phyloP scores from a whole-genome alignment of 306 rosid species.

The Trifolium subterraneum region DNA sequence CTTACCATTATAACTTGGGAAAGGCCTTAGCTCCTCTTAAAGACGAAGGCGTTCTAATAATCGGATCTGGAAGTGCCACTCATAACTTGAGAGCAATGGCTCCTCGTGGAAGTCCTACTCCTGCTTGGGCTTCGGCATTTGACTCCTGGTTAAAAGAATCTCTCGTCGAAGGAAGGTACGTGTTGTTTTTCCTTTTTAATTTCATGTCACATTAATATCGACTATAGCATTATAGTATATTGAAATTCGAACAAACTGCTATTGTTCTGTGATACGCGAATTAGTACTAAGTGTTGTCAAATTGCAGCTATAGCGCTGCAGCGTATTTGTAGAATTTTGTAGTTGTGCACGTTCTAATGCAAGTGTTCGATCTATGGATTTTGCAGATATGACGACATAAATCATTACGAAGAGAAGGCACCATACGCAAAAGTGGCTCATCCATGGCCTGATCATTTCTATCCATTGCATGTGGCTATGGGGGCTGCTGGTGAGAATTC shows the following conservation, averaged over 20 bases:
- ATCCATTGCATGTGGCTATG: constrained; percentile 56
- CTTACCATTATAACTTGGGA: constrained; percentile 41
- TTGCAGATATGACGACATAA: constrained; percentile 49
- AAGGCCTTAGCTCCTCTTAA: constrained; percentile 69
- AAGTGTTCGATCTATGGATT: neutral
- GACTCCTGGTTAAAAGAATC: constrained; percentile 28
- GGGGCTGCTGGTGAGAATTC: constrained; percentile 58
- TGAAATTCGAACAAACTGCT: neutral
- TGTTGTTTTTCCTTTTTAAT: neutral
- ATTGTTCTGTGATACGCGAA: neutral
- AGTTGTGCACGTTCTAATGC: neutral
- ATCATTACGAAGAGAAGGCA: constrained; percentile 46
- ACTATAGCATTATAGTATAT: neutral
- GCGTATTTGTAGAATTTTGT: neutral
- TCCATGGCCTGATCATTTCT: constrained; percentile 52
- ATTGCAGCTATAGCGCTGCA: neutral
- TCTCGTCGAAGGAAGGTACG: constrained; percentile 58
- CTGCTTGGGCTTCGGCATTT: constrained; percentile 54
- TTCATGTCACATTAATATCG: neutral
- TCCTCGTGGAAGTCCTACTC: neutral
- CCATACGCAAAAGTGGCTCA: constrained; percentile 55
- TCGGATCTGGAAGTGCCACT: constrained; percentile 67
- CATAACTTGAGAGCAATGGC: constrained; percentile 58
- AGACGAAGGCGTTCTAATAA: constrained; percentile 64
- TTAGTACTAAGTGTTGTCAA: neutral